Evolutionary conservation across 2,329 filamentous ascomycete species (phyloP).

Genomic region (Scedosporium aurantiacum): DNA sequence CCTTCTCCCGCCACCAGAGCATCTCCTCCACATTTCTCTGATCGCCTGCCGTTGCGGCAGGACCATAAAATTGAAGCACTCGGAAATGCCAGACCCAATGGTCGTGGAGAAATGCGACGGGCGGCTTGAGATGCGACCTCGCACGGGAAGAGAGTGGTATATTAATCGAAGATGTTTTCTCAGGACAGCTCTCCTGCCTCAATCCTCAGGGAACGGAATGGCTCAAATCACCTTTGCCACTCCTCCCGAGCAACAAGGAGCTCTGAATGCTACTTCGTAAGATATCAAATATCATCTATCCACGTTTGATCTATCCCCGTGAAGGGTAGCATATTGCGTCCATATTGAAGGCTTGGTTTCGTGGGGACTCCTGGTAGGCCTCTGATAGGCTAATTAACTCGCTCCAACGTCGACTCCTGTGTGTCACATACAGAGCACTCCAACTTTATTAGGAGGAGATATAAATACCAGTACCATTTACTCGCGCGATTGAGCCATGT

Average conservation of each 20-base stretch:
- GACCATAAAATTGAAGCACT: not conserved
- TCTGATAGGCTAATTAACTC: conserved; percentile 1
- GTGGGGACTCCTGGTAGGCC: not conserved
- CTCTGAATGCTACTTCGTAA: not conserved
- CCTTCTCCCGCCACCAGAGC: too few species aligned
- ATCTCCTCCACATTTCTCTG: not conserved
- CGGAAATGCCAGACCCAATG: not conserved
- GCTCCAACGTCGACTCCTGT: not conserved
- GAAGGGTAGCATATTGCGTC: not conserved
- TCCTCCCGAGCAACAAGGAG: not conserved
- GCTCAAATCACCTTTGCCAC: not conserved
- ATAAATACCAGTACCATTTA: not conserved
- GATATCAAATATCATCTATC: not conserved
- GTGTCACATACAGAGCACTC: not conserved
- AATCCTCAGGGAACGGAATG: not conserved
- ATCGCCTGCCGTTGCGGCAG: not conserved
- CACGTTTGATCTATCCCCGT: not conserved
- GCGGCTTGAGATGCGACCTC: not conserved
- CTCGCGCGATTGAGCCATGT: too few species aligned
- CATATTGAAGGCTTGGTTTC: not conserved
- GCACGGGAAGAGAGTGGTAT: not conserved
- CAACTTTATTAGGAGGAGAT: too few species aligned
- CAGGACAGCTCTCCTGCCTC: not conserved
- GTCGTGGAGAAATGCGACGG: not conserved
- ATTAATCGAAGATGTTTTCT: not conserved